Conservation (phyloP, 2,329 filamentous ascomycete genomes). For the Plenodomus lindquistii region DNA sequence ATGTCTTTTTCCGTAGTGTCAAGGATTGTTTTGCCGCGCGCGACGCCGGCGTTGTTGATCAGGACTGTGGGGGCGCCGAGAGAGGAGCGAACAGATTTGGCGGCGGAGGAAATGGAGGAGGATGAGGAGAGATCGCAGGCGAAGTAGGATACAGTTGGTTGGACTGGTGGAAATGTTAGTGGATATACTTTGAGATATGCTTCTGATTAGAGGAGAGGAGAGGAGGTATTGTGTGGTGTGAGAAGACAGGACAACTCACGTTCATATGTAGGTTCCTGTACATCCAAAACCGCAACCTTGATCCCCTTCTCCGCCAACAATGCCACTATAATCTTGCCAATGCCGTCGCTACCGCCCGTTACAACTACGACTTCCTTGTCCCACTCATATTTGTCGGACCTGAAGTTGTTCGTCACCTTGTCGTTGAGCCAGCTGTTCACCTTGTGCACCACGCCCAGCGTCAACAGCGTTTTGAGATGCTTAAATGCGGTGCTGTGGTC, state of each 20-base stretch:
- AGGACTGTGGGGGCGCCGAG: conserved; percentile 70
- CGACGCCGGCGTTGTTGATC: conserved; percentile 73
- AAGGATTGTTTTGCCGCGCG: conserved; percentile 64
- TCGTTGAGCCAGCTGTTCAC: conserved; percentile 58
- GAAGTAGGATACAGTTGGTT: conserved; percentile 57
- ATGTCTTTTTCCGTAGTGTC: conserved; percentile 61
- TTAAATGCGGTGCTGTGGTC: conserved; percentile 56
- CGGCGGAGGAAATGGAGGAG: conserved; percentile 56
- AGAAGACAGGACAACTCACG: conserved; percentile 22
- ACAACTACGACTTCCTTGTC: conserved; percentile 70
- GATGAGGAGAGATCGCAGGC: conserved; percentile 70
- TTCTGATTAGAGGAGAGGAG: conserved; percentile 4
- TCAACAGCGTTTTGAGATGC: conserved; percentile 58
- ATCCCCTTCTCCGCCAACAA: conserved; percentile 67
- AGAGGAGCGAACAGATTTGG: conserved; percentile 56
- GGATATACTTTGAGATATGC: too few relatives aligned
- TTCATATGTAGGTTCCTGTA: conserved; percentile 63
- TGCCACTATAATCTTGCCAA: conserved; percentile 68
- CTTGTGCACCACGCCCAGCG: conserved; percentile 55
- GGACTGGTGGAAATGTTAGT: conserved; percentile 42
- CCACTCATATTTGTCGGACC: conserved; percentile 65
- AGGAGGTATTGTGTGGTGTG: too few relatives aligned
- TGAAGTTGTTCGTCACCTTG: conserved; percentile 57
- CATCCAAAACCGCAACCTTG: conserved; percentile 73
- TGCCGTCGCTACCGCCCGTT: conserved; percentile 75